phyloP scores from a whole-genome alignment of 768 basidiomycete species.

The Rubroboletus pulcherrimus region DNA sequence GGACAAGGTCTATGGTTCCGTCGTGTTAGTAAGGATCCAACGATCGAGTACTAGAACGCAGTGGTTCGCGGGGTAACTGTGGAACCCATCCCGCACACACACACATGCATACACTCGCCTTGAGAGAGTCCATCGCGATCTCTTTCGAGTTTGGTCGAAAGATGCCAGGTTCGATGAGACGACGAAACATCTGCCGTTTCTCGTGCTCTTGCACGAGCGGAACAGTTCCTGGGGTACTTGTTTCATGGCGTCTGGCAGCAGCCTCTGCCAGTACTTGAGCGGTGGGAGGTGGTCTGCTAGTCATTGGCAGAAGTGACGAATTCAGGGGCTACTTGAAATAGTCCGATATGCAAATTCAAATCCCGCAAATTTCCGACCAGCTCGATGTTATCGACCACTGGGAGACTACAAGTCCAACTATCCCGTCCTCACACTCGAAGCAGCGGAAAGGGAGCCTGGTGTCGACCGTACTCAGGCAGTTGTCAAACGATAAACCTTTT shows the following conservation, averaged over 20 bases:
- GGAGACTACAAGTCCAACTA: too few species aligned
- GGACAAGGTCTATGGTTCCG: conserved; percentile 45
- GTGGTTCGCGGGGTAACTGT: background rate
- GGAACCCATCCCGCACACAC: background rate
- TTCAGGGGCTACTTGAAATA: conserved; percentile 17
- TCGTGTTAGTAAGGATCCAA: background rate
- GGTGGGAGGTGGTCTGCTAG: conserved; percentile 7
- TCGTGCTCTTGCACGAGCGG: conserved; percentile 50
- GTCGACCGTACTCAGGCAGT: too few species aligned
- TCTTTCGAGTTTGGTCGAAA: conserved; percentile 63
- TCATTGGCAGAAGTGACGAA: conserved; percentile 5
- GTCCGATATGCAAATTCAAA: too few species aligned
- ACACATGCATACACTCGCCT: conserved; percentile 37
- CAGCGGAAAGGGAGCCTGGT: too few species aligned
- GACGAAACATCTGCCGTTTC: conserved; percentile 65
- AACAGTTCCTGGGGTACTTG: background rate
- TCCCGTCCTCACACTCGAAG: too few species aligned
- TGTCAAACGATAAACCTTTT: too few species aligned
- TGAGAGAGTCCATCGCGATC: conserved; percentile 57
- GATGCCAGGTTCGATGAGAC: conserved; percentile 78
- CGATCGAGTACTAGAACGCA: background rate
- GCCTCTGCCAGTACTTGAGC: conserved; percentile 28
- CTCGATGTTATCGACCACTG: too few species aligned
- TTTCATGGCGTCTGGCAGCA: conserved; percentile 22
- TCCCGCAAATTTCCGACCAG: too few species aligned